Conservation (phyloP, 805 yeast genomes). For the Lachancea quebecensis region DNA sequence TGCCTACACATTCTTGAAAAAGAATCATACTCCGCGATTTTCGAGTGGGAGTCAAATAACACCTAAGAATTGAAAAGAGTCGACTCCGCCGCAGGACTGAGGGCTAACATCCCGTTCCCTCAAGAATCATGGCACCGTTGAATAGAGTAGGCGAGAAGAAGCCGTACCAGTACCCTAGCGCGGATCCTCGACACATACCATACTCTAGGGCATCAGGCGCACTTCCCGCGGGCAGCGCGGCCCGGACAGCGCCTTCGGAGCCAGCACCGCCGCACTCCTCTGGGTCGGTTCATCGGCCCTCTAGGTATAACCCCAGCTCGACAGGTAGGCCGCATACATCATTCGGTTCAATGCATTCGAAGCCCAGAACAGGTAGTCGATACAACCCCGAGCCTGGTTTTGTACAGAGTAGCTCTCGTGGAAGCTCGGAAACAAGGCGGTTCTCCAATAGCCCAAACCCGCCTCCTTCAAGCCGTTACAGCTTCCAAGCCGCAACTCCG, state of each 20-base stretch:
- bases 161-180: slow-evolving; percentile 26
- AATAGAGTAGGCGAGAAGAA: slow-evolving; percentile 23
- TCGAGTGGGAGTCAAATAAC: no score
- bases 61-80: not conserved
- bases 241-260: not conserved
- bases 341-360: not conserved
- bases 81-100: not conserved
- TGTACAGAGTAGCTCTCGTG: not conserved
- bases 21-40: no score
- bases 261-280: not conserved
- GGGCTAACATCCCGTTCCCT: not conserved
- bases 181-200: slow-evolving; percentile 19
- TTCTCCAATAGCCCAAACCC: not conserved
- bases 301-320: slow-evolving; percentile 26
- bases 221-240: not conserved
- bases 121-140: slow-evolving; percentile 3
- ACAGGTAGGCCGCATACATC: slow-evolving; percentile 13
- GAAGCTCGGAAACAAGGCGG: slow-evolving; percentile 1
- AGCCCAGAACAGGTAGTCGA: slow-evolving; percentile 19
- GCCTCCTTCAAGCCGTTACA: slow-evolving; percentile 18
- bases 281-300: slow-evolving; percentile 12
- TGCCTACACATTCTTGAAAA: no score
- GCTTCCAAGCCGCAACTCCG: slow-evolving; percentile 13
- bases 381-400: slow-evolving; percentile 20
- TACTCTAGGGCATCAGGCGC: slow-evolving; percentile 1